Evolutionary conservation across 192 early-diverging fungal species (phyloP).

Genomic region (Entomortierella lignicola): DNA sequence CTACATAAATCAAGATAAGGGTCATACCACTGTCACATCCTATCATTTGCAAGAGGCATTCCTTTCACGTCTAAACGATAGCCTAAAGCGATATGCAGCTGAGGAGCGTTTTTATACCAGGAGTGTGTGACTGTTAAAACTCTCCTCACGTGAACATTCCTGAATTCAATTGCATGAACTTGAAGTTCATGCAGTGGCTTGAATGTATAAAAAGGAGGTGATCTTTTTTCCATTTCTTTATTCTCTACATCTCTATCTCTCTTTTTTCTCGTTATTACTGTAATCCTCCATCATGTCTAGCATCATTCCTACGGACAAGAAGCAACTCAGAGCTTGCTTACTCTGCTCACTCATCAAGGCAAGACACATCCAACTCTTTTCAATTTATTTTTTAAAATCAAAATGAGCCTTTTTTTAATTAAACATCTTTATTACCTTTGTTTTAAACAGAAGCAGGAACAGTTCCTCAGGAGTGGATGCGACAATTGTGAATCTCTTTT

Average conservation of each 20-base stretch:
- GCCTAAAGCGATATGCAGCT: too few species aligned
- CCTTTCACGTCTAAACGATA: too few species aligned
- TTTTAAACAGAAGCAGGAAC: slow-evolving; percentile 66
- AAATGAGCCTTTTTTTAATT: neutral
- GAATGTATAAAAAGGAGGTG: too few species aligned
- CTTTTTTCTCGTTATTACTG: neutral
- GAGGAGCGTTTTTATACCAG: too few species aligned
- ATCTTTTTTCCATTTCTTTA: too few species aligned
- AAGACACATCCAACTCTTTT: slow-evolving; percentile 1
- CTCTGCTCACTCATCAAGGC: slow-evolving; percentile 85
- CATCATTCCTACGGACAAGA: slow-evolving; percentile 55
- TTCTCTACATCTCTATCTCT: neutral
- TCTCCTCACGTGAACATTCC: too few species aligned
- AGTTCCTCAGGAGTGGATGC: slow-evolving; percentile 78
- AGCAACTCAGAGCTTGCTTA: slow-evolving; percentile 80
- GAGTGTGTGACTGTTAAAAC: too few species aligned
- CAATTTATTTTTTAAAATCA: neutral
- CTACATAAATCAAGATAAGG: too few species aligned
- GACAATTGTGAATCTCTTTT: slow-evolving; percentile 87
- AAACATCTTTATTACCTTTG: neutral
- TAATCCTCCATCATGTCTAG: slow-evolving; percentile 22
- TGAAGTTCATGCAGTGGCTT: neutral
- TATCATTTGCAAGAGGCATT: too few species aligned
- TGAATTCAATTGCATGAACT: neutral
- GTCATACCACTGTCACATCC: too few species aligned